Conservation (phyloP, 768 basidiomycete genomes). For the Coprinopsis sp. region DNA sequence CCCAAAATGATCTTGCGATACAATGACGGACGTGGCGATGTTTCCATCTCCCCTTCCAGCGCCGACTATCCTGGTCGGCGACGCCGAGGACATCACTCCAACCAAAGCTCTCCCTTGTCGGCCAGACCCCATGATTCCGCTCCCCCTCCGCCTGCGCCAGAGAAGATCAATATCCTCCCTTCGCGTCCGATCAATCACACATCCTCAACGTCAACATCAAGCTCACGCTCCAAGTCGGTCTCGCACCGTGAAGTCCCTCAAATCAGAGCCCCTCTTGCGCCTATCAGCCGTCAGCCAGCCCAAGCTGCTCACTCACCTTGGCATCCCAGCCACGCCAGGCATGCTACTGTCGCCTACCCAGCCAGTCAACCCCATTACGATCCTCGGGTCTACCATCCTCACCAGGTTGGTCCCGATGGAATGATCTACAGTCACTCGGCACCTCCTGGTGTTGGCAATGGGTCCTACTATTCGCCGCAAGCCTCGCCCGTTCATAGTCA, state of each 20-base stretch:
- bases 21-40: slow-evolving; percentile 57
- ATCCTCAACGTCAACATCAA: slow-evolving; percentile 25
- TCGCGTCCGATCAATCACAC: slow-evolving; percentile 27
- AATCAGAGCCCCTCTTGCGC: not conserved
- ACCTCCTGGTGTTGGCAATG: slow-evolving; percentile 35
- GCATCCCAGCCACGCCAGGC: slow-evolving; percentile 27
- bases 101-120: slow-evolving; percentile 23
- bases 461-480: slow-evolving; percentile 21
- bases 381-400: slow-evolving; percentile 54
- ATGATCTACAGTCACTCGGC: slow-evolving; percentile 71
- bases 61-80: slow-evolving; percentile 13
- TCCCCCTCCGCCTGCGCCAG: slow-evolving; percentile 30
- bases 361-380: slow-evolving; percentile 52
- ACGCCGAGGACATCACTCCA: slow-evolving; percentile 16
- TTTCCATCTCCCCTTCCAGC: slow-evolving; percentile 51
- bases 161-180: slow-evolving; percentile 61
- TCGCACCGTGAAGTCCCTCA: slow-evolving; percentile 27
- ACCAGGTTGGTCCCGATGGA: slow-evolving; percentile 50
- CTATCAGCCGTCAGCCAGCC: slow-evolving; percentile 7
- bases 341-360: slow-evolving; percentile 56
- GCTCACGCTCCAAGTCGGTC: slow-evolving; percentile 41
- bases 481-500: slow-evolving; percentile 40
- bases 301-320: slow-evolving; percentile 19
- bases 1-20: slow-evolving; percentile 72
- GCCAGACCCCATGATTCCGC: slow-evolving; percentile 17